Evolutionary conservation across 306 rosid species (phyloP).

Genomic region (Lotus japonicus): DNA sequence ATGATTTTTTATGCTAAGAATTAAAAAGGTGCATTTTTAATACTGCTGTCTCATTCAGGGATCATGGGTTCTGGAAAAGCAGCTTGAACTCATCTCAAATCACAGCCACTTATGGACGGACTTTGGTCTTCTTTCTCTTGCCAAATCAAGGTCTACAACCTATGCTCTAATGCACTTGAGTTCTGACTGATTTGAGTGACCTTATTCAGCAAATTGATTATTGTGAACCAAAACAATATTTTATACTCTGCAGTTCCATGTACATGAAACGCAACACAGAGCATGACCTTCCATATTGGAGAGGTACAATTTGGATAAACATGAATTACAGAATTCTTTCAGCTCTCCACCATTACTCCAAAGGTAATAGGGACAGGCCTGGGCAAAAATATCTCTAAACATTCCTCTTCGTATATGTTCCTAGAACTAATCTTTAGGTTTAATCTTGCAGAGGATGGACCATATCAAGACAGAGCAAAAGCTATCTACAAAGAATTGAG

Average conservation of each 20-base stretch:
- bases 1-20: not conserved
- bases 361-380: slow-evolving; percentile 36
- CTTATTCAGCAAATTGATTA: slow-evolving; percentile 17
- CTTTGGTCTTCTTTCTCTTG: slow-evolving; percentile 92
- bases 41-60: slow-evolving; percentile 35
- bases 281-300: slow-evolving; percentile 96
- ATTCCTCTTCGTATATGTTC: not conserved
- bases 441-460: slow-evolving; percentile 57
- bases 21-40: not conserved
- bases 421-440: slow-evolving; percentile 11
- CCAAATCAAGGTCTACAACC: slow-evolving; percentile 66
- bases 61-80: slow-evolving; percentile 86
- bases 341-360: slow-evolving; percentile 82
- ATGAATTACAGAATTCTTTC: slow-evolving; percentile 77
- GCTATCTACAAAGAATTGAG: slow-evolving; percentile 63
- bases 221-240: not conserved
- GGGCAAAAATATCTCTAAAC: slow-evolving; percentile 21
- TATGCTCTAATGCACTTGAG: not conserved
- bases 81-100: slow-evolving; percentile 77
- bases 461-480: slow-evolving; percentile 66
- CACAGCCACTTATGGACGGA: slow-evolving; percentile 74
- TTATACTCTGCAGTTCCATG: slow-evolving; percentile 42
- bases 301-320: slow-evolving; percentile 88
- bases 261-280: slow-evolving; percentile 92
- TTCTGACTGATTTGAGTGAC: not conserved